Conservation (phyloP, 805 yeast species). For the Cyberlindnera mycetangii region DNA sequence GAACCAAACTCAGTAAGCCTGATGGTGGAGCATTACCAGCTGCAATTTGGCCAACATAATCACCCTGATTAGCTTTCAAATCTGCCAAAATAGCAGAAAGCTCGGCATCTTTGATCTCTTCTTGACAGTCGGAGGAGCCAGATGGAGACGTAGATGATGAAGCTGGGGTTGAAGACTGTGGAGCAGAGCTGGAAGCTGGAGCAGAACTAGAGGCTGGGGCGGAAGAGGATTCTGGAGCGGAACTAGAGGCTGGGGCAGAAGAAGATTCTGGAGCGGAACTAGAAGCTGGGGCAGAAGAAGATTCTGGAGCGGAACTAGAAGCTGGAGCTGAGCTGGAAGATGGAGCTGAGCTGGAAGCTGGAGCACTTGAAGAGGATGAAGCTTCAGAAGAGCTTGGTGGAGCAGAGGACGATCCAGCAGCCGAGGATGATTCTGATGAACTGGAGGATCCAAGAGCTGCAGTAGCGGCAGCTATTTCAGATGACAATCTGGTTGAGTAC, state of each 20-base stretch:
- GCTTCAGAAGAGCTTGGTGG: constrained; percentile 7
- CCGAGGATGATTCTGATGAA: background rate
- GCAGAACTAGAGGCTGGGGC: constrained; percentile 29
- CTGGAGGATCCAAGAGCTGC: constrained; percentile 6
- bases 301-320: background rate
- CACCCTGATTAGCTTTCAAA: constrained; percentile 13
- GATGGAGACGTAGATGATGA: background rate
- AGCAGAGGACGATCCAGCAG: background rate
- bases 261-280: constrained; percentile 2
- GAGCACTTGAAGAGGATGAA: constrained; percentile 13
- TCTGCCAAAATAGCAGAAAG: constrained; percentile 13
- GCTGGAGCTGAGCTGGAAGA: background rate
- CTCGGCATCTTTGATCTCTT: constrained; percentile 4
- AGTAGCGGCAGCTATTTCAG: constrained; percentile 16
- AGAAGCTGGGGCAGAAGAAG: constrained; percentile 15
- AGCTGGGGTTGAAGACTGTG: constrained; percentile 20
- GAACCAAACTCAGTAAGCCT: constrained; percentile 27
- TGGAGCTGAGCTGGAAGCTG: background rate
- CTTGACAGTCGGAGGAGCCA: background rate
- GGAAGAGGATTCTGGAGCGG: background rate
- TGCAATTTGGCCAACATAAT: constrained; percentile 19
- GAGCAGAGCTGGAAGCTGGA: constrained; percentile 29
- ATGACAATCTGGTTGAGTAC: constrained; percentile 25
- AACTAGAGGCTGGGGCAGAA: constrained; percentile 17
- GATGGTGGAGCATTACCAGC: constrained; percentile 26